Percentiles rank a stretch among this genome's conserved stretches.
Evolutionary conservation across 2,329 filamentous ascomycete species (phyloP).

Genomic region (Ascochyta viciae-villosae): DNA sequence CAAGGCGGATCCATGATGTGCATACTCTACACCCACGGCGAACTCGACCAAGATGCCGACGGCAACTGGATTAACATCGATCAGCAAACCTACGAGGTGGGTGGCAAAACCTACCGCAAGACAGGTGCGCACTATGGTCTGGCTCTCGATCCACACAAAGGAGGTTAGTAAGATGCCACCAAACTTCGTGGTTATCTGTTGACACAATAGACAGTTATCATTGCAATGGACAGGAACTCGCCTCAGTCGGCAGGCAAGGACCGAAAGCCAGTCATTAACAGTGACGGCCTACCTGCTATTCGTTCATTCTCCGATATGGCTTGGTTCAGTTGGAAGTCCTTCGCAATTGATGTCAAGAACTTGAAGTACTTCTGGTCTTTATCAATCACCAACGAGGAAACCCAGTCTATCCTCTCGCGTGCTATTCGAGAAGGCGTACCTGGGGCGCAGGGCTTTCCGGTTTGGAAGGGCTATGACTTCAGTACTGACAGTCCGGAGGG

Average conservation of each 20-base stretch:
- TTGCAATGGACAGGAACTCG: constrained; percentile 9
- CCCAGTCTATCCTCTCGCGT: too few relatives aligned
- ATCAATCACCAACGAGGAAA: too few relatives aligned
- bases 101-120: neutral
- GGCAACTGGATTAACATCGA: neutral
- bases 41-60: neutral
- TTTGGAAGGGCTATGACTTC: too few relatives aligned
- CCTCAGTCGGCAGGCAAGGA: constrained; percentile 2
- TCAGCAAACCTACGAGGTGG: neutral
- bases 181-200: neutral
- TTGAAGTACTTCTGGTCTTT: too few relatives aligned
- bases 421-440: too few relatives aligned
- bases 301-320: too few relatives aligned
- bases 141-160: neutral
- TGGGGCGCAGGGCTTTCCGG: too few relatives aligned
- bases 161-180: neutral
- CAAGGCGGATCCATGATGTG: constrained; percentile 1
- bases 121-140: constrained; percentile 6
- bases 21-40: constrained; percentile 2
- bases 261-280: neutral
- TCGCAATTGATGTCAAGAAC: too few relatives aligned
- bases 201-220: neutral
- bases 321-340: too few relatives aligned
- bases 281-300: constrained; percentile 5
- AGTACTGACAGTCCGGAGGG: neutral